Evolutionary conservation across 2,329 filamentous ascomycete species (phyloP), one percentile per base, ranked within the genome.

Genomic region (Endocalyx cinctus): DNA sequence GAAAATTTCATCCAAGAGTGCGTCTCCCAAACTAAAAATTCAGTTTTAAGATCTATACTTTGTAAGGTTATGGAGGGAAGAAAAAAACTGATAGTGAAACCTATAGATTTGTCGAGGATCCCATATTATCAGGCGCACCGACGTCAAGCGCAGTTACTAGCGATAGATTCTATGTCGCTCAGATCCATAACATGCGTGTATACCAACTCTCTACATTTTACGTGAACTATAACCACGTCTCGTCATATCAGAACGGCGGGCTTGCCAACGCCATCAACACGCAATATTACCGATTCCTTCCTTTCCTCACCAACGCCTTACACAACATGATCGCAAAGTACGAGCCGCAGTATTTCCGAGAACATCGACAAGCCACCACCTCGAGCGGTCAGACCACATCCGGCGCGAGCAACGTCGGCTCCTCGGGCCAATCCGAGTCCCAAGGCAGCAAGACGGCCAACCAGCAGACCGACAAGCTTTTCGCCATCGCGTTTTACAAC

Each of bases 401-500:
- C 1, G 81, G 74, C 16, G 69, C 70, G 17, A 82, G 77, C 51
- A 76, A 77, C 37, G 65, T 72, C 22, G 78, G 77, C 34, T 77
- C 76, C 6, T 72, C 68, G 22, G 80, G 69, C 50, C 76, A 82
- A 51, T 73, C 75, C 12, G 82, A 86, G 35, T 67, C 64, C 12
- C 72, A 80, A 26, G 77, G 79, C 27, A 78, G 80, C 50, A 84
- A 87, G 63, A 94, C 86, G 18, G 79, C 82, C 35, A 87, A 95
- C 58, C 89, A 96, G 60, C 89, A 96, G 65, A 96, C 92, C 0
- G 92, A 98, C 64, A 96, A 94, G 68, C 72, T 98, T 23, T 97
- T 98, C 60, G 79, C 87, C 5, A 72, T 96, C 33, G 89, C 89
- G 19, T 94, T 96, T 52, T 95, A 95, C 68, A 94, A 96, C 55